Base-by-base conservation (phyloP, 352 stramenopile genomes). In the Pythium inflatum region DNA sequence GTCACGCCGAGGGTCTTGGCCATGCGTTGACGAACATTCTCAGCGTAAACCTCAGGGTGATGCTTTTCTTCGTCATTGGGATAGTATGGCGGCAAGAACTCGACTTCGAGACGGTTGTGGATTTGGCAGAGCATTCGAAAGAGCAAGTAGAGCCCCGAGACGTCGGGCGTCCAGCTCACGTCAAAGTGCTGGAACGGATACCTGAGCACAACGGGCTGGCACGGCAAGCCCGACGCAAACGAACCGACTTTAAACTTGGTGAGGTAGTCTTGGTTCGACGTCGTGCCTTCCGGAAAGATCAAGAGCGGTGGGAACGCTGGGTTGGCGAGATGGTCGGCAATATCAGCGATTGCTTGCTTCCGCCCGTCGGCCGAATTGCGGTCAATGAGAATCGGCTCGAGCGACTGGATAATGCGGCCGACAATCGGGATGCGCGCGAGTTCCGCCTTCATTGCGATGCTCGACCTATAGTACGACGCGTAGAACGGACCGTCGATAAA, bases 181-280 rank as follows among this genome's bases (percentile, higher is more conserved):
- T 92, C 83, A 56, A 91, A 89, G 64, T 92, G 81, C 24, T 79
- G 66, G 78, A 85, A 91, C 62, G 85, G 85, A 34, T 92, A 92
- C 12, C 74, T 74, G 14, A 92, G 51, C 34, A 85, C 74, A n/a
- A 92, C 74, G 2, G 83, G 83, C 65, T 87, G 82, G 25, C 82
- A 88, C 0, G 85, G 75, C 14, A 81, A 60, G 4, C 81, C 85
- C 4, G 78, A 79, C n/a, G 83, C 75, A 51, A 93, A 93, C 6
- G 83, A 87, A 2, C 85, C 85, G 22, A 89, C 75, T 43, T 93
- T 93, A 68, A 93, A 93, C 71, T 89, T 88, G 49, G 80, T 91
- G 13, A 93, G 63, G 49, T 80, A 87, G 38, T 76, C 49, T 59
- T 91, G 83, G 74, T 87, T 91, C 25, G 81, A 89, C 11, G 85